Base-by-base conservation (phyloP, 441 rosid species). In the Aquilaria agallochum region DNA sequence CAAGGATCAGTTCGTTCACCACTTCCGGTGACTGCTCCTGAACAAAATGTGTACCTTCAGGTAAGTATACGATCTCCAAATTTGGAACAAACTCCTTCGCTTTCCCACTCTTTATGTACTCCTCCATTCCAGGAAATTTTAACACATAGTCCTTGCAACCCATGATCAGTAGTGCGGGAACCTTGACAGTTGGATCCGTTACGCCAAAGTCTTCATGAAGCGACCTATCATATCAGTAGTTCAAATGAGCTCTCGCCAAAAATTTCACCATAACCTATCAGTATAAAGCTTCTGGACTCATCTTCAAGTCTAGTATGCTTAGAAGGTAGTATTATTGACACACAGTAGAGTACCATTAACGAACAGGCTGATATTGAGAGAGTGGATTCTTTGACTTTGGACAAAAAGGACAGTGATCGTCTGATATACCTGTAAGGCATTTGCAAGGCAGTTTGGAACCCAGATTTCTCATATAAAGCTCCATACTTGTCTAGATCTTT, bases 1-100 rank as follows among this genome's bases (percentile, higher is more conserved):
- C 48, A 9, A 83, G 58, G 59, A 86, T 49, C 11, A 76, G 78
- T 63, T 74, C 73, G 63, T 83, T 79, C 56, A 81, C 85, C 62
- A 74, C 66, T 11, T 80, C 84, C 7, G 89, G 85, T 5, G 64
- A 73, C 45, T 86, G 87, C 62, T 86, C 89, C 51, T 82, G 92
- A 56, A 76, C 74, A 69, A 83, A 86, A 77, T 83, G 89, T 11
- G 59, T 73, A 12, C 89, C 89, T 66, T 83, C 80, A 12, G 85
- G 76, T 52, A 80, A 54, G 64, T 62, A 62, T 13, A 67, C 51
- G 42, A 73, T 75, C 65, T 86, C 84, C 68, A 86, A 56, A 53
- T 70, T 55, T 5, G 82, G 81, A 2, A 81, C 84, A 66, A 70
- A 68, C 14, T 83, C 61, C 14, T 79, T 81, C 13, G 67, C 76